A percentile compares a stretch with the other conserved stretches of the same genome.
Evolutionary conservation across 495 filamentous ascomycete genomes (phyloP).

Genomic region (Clavariopsis aquatica): DNA sequence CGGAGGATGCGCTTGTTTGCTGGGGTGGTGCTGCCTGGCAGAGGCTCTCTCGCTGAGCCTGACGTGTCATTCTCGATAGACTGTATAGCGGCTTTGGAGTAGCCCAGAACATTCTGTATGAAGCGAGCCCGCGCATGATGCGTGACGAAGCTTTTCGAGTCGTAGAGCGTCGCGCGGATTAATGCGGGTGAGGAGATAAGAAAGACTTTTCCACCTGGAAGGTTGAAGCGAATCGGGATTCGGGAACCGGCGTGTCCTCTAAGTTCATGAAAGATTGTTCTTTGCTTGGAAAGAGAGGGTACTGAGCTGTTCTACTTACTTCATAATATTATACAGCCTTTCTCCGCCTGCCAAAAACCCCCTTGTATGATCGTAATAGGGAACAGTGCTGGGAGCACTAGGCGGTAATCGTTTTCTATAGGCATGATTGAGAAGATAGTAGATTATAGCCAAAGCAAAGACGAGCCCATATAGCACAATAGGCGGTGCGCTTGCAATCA

Average conservation of each 20-base stretch:
- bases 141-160: not conserved
- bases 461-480: not conserved
- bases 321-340: not conserved
- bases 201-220: not conserved
- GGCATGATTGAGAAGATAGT: not conserved
- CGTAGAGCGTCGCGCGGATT: conserved; percentile 5
- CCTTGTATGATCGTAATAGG: not conserved
- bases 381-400: not conserved
- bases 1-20: conserved; percentile 4
- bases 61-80: conserved; percentile 3
- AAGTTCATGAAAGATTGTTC: not conserved
- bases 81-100: not conserved
- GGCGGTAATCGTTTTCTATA: not conserved
- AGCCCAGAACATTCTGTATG: not conserved
- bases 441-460: not conserved
- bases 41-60: not conserved
- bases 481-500: not conserved
- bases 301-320: not conserved
- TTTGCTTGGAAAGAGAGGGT: not conserved
- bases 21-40: not conserved
- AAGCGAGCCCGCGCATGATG: not conserved
- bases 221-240: not conserved
- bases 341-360: not conserved
- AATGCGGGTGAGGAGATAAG: not conserved
- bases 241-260: not conserved